Base-by-base conservation (phyloP, 495 filamentous ascomycete species). In the Trichoderma parareesei region DNA sequence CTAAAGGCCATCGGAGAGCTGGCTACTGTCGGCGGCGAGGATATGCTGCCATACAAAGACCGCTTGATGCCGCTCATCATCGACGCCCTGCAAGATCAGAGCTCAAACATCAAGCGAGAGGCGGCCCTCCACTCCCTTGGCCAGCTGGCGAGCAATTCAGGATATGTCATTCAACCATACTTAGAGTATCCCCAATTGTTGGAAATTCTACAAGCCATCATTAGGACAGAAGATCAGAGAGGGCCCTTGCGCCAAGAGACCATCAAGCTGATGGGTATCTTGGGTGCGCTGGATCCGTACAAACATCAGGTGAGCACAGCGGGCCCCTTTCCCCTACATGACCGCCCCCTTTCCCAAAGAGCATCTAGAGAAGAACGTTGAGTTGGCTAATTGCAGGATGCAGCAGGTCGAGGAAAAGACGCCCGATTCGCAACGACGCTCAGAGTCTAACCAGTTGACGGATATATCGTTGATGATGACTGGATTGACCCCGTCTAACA, bases 401-500 rank as follows among this genome's bases (percentile, higher is more conserved):
- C 67, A 76, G 75, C 83, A 86, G 75, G 83, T 85, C 48, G 80
- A 84, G 69, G 84, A 89, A 69, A 78, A 81, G 65, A 83, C 84
- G 14, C 86, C 86, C 0, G 86, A 89, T 67, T 81, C 79, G 64
- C 81, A 87, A 68, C 79, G 84, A 11, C 79, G 81, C 20, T 80
- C 82, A 38, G 87, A 90, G 70, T 80, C 85, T 8, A 79, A 78
- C 43, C 81, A 82, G 38, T 84, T 94, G 63, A 95, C 92, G 14
- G 94, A 99, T 78, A 95, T 99, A 60, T 92, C 92, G 14, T 81
- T 99, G 27, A 96, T 99, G 78, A 98, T 99, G 92, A 89, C 88
- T 66, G 93, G 94, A 11, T 83, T 97, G n/a, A 97, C 92, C 2
- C 95, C 94, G 3, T 96, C 92, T 0, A 94, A 91, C 66, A 95